Percentiles rank a stretch among this genome's conserved stretches.
These are phyloP conservation scores for Carex pumila DNA, from an alignment of 176 grass and related monocot genomes.

Conservation along the genomic window DNA sequence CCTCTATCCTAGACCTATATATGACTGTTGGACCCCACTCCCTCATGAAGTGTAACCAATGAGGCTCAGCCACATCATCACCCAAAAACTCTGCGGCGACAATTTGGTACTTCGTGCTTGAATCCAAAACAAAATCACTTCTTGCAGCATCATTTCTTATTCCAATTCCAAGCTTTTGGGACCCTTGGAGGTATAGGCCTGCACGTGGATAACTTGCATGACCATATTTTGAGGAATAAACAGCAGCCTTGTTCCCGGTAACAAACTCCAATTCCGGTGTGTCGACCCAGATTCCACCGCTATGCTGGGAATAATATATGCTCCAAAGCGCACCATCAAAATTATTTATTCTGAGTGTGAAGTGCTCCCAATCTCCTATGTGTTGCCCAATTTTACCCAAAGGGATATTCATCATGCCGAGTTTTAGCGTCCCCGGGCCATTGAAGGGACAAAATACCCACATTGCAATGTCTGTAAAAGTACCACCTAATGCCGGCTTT, in stretches of 20 bases:
- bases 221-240: conserved; percentile 66
- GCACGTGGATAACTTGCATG: conserved; percentile 67
- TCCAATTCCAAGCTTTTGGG: conserved; percentile 43
- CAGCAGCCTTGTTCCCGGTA: conserved; percentile 39
- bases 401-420: conserved; percentile 38
- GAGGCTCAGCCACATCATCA: conserved; percentile 42
- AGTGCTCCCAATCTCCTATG: conserved; percentile 93
- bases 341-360: conserved; percentile 75
- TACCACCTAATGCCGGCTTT: conserved; percentile 37
- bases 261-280: conserved; percentile 55
- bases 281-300: conserved; percentile 60
- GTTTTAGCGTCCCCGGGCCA: conserved; percentile 64
- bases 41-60: conserved; percentile 79
- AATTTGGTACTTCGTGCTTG: conserved; percentile 56
- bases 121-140: conserved; percentile 30
- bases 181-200: conserved; percentile 71
- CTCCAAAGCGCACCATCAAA: conserved; percentile 65
- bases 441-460: conserved; percentile 99
- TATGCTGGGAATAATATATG: conserved; percentile 60
- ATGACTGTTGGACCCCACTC: conserved; percentile 74
- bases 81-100: conserved; percentile 60
- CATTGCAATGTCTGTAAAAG: conserved; percentile 41
- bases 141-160: conserved; percentile 38
- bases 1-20: conserved; percentile 44
- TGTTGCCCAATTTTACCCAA: conserved; percentile 68